Conservation (phyloP, 2,329 filamentous ascomycete species). For the Phoma sp. region DNA sequence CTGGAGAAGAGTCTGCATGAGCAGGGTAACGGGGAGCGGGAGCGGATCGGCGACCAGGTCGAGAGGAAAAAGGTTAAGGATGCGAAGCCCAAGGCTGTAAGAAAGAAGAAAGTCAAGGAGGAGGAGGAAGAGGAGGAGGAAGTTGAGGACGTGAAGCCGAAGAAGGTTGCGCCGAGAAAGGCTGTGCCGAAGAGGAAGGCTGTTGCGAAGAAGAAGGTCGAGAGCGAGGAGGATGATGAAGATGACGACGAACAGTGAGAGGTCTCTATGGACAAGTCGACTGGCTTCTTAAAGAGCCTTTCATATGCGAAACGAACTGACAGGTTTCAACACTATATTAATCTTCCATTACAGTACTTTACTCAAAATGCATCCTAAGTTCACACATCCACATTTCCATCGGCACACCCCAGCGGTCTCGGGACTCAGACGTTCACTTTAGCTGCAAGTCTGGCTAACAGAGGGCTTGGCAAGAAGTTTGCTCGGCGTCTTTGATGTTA, state of each 20-base stretch:
- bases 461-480: no score
- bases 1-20: slow-evolving; percentile 71
- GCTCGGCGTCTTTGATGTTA: no score
- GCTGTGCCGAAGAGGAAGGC: slow-evolving; percentile 19
- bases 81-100: slow-evolving; percentile 48
- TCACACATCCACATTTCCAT: background rate
- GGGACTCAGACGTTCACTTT: no score
- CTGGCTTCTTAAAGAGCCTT: background rate
- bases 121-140: slow-evolving; percentile 18
- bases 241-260: slow-evolving; percentile 21
- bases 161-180: slow-evolving; percentile 1
- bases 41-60: slow-evolving; percentile 78
- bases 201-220: slow-evolving; percentile 21
- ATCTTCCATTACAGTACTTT: background rate
- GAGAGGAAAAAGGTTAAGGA: slow-evolving; percentile 62
- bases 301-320: background rate
- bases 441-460: no score
- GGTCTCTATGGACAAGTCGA: background rate
- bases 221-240: slow-evolving; percentile 31
- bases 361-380: background rate
- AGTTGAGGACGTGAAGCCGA: slow-evolving; percentile 4
- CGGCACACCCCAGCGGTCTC: background rate
- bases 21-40: slow-evolving; percentile 73
- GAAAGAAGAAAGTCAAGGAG: slow-evolving; percentile 44
- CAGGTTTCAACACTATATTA: background rate